phyloP scores from a whole-genome alignment of 2,329 filamentous ascomycete species.

The Paraphoma sp. region DNA sequence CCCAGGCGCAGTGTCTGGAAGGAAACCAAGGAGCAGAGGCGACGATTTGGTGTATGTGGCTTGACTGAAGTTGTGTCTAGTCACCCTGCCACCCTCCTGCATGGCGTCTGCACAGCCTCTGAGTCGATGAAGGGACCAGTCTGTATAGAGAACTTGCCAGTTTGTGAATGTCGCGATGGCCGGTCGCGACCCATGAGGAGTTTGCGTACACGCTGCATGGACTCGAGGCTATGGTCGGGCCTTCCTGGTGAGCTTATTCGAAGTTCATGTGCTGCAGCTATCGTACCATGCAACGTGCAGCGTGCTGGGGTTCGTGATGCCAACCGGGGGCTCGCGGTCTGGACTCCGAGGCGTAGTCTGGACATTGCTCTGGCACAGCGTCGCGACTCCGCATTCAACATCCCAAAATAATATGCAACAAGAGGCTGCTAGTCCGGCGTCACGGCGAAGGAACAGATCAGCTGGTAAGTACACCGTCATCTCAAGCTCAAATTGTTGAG shows the following conservation, averaged over 20 bases:
- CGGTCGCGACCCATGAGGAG: background rate
- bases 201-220: background rate
- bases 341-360: background rate
- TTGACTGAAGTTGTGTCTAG: no score
- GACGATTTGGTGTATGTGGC: background rate
- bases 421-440: background rate
- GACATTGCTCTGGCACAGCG: background rate
- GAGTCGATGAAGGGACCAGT: background rate
- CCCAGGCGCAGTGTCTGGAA: background rate
- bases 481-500: background rate
- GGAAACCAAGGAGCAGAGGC: background rate
- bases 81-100: background rate
- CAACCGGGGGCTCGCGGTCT: background rate
- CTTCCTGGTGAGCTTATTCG: background rate
- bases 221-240: background rate
- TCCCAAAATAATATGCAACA: background rate
- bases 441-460: background rate
- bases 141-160: background rate
- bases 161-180: background rate
- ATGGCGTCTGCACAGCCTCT: background rate
- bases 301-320: background rate
- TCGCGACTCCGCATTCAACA: constrained; percentile 11
- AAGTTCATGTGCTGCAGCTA: background rate
- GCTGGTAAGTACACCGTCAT: background rate
- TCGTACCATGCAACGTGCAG: background rate